Base-by-base conservation (phyloP, 257 asterid species). In the Cinchona pubescens region DNA sequence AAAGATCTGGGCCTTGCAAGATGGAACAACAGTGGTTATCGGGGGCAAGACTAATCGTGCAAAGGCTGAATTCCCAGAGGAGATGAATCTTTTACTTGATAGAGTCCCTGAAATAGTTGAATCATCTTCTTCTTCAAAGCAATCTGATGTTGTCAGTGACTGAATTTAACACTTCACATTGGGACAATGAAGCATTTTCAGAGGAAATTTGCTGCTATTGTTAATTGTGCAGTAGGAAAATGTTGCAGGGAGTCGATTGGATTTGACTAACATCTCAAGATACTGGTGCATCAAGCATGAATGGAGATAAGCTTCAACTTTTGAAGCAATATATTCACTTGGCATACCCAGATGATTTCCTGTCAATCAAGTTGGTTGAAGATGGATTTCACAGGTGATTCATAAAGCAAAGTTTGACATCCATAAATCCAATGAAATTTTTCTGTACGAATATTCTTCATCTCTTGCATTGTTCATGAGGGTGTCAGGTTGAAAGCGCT, bases 11-110 rank as follows among this genome's bases (percentile, higher is more conserved):
- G 96, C 95, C 3, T 82, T 92, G 69, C 97, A 88, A 88, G 97
- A 92, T 67, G 98, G 96, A 76, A 88, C 90, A 45, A 67, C 85
- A 23, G 88, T 89, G 86, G 86, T 90, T 43, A 65, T 92, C 25
- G 97, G 96, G 75, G 97, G 96, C 67, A 92, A 92, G 88, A 94
- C 95, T 10, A 94, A 94, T 79, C 85, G 92, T 73, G 90, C 90
- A 42, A 89, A 89, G 80, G 93, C 87, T 13, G 97, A 94, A 81
- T 87, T 92, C 35, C 87, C 96, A 0, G 97, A 89, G 29, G 90
- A 88, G 64, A 88, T 87, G 88, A 88, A 85, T 80, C 76, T 76
- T 75, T 77, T 87, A 48, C 90, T 94, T 0, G 97, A 92, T 73
- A 91, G 86, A 76, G 97, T 90, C 43, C 97, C 98, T 23, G 96